A percentile compares a stretch with the other conserved stretches of the same genome.
These are phyloP conservation scores for Macrotyloma uniflorum DNA, from an alignment of 306 rosid species.

Conservation along the genomic window DNA sequence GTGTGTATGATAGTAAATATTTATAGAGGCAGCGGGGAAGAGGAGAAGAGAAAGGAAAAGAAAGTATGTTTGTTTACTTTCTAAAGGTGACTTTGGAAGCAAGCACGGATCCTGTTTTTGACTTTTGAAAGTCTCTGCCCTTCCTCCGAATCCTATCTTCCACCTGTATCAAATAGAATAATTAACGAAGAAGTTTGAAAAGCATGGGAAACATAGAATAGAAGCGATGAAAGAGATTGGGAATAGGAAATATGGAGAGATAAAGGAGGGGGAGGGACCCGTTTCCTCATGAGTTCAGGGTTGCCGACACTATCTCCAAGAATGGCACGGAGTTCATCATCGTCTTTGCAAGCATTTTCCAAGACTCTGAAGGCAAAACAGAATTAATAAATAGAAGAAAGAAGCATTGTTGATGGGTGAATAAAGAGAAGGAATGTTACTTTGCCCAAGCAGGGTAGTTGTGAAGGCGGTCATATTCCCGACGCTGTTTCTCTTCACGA, in stretches of 20 bases:
- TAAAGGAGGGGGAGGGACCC: no score
- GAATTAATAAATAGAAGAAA: not conserved
- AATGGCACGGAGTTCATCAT: constrained; percentile 76
- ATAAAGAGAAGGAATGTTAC: constrained; percentile 25
- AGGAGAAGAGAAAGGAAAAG: no score
- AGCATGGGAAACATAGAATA: no score
- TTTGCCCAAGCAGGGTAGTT: constrained; percentile 93
- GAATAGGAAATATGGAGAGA: no score
- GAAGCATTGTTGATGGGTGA: not conserved
- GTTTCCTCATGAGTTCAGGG: constrained; percentile 86
- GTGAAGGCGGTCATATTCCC: constrained; percentile 68
- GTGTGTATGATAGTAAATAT: not conserved
- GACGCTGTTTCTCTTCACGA: constrained; percentile 79
- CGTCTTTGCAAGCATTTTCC: constrained; percentile 85
- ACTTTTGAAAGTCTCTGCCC: constrained; percentile 77
- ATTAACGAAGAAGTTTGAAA: no score
- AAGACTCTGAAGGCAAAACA: constrained; percentile 54
- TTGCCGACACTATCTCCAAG: constrained; percentile 92
- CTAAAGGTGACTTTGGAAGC: constrained; percentile 96
- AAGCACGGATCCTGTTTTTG: constrained; percentile 83
- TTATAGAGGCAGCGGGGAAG: not conserved
- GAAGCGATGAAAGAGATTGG: no score
- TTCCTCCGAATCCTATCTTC: constrained; percentile 81
- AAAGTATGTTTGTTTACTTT: constrained; percentile 55
- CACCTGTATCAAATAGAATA: no score